A percentile compares a stretch with the other conserved stretches of the same genome.
These are phyloP conservation scores for Ambrosiella beaveri DNA, from an alignment of 2,329 filamentous ascomycete species.

Conservation along the genomic window DNA sequence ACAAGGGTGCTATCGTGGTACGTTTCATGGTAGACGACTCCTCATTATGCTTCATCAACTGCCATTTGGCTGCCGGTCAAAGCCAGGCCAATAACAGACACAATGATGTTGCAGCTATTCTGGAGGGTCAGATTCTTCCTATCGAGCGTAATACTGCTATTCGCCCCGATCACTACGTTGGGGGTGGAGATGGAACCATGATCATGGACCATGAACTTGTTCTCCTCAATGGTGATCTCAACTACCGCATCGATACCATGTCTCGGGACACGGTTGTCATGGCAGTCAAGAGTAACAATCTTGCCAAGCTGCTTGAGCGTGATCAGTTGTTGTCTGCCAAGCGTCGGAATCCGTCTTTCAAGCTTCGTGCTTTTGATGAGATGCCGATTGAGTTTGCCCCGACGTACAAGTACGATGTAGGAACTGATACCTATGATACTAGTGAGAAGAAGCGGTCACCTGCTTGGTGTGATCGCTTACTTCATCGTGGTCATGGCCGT, in stretches of 20 bases:
- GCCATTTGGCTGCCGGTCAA: slow-evolving; percentile 88
- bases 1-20: slow-evolving; percentile 84
- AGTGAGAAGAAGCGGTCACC: slow-evolving; percentile 88
- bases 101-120: slow-evolving; percentile 77
- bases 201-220: slow-evolving; percentile 97
- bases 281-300: slow-evolving; percentile 64
- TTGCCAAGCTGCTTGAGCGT: slow-evolving; percentile 72
- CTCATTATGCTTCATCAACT: slow-evolving; percentile 91
- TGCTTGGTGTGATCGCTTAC: slow-evolving; percentile 86
- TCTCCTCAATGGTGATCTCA: slow-evolving; percentile 86
- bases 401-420: slow-evolving; percentile 97
- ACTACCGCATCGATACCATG: slow-evolving; percentile 97
- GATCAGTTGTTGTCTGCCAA: slow-evolving; percentile 84
- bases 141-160: slow-evolving; percentile 47
- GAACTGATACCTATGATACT: slow-evolving; percentile 82
- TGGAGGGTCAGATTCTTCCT: slow-evolving; percentile 64
- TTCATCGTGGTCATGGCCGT: slow-evolving; percentile 68
- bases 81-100: slow-evolving; percentile 79
- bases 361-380: slow-evolving; percentile 79
- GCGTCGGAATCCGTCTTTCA: slow-evolving; percentile 77
- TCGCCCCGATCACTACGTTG: slow-evolving; percentile 63
- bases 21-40: slow-evolving; percentile 91
- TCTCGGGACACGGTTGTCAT: slow-evolving; percentile 81
- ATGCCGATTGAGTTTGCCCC: slow-evolving; percentile 79
- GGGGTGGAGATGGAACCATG: slow-evolving; percentile 88